phyloP scores from a whole-genome alignment of 495 filamentous ascomycete species.

The Talaromyces wortmannii region DNA sequence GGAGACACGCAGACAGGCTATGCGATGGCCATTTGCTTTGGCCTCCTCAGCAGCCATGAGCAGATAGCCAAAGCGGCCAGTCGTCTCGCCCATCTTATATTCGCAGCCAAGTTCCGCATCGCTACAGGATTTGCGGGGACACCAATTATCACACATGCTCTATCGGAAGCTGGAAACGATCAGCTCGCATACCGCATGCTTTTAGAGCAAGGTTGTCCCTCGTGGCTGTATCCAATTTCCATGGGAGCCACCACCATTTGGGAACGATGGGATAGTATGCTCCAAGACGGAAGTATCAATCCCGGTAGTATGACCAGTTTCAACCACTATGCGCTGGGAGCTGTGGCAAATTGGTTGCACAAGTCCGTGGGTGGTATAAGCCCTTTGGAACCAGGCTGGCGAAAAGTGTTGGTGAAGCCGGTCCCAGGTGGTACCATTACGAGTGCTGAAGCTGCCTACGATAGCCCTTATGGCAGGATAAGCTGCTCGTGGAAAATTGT shows the following conservation, averaged over 20 bases:
- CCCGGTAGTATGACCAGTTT: conserved; percentile 49
- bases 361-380: conserved; percentile 17
- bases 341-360: conserved; percentile 28
- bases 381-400: conserved; percentile 18
- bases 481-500: conserved; percentile 17
- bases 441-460: conserved; percentile 13
- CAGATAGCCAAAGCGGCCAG: conserved; percentile 18
- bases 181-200: conserved; percentile 28
- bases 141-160: conserved; percentile 35
- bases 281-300: conserved; percentile 42
- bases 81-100: conserved; percentile 22
- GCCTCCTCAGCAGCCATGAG: conserved; percentile 24
- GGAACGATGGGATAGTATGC: conserved; percentile 51
- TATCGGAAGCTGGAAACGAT: conserved; percentile 25
- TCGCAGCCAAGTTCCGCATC: conserved; percentile 27
- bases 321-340: conserved; percentile 44
- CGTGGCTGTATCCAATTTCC: conserved; percentile 44
- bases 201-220: conserved; percentile 29
- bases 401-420: conserved; percentile 13
- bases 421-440: conserved; percentile 19
- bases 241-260: conserved; percentile 48
- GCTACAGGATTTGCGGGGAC: conserved; percentile 51
- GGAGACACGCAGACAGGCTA: conserved; percentile 44
- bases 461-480: conserved; percentile 18
- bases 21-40: conserved; percentile 35